Evolutionary conservation across 306 rosid species (phyloP).

Genomic region (Erythrophleum fordii): DNA sequence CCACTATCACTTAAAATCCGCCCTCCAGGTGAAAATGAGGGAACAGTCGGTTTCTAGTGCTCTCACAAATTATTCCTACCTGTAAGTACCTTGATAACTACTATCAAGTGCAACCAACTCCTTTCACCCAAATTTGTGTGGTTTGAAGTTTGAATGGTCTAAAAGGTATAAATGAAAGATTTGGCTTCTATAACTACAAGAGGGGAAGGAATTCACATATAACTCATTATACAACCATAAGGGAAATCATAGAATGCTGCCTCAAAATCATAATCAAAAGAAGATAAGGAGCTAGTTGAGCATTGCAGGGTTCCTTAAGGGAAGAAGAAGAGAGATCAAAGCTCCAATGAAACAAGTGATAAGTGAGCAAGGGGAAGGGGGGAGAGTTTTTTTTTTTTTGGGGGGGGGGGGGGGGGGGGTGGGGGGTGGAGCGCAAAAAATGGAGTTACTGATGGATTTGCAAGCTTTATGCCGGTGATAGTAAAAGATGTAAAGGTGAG

Average conservation of each 20-base stretch:
- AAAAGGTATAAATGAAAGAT: not conserved
- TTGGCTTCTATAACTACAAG: not conserved
- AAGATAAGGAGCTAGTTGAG: not conserved
- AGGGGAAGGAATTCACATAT: too few species aligned
- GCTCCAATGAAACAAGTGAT: not conserved
- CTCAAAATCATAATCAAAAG: too few species aligned
- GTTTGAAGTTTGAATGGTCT: not conserved
- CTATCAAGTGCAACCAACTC: not conserved
- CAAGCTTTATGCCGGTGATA: not conserved
- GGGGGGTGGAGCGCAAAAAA: not conserved
- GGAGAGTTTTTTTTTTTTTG: too few species aligned
- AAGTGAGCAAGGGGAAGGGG: not conserved
- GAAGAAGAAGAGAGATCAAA: not conserved
- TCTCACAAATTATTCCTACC: not conserved
- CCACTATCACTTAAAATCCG: too few species aligned
- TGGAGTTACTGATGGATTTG: not conserved
- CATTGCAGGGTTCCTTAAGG: constrained; percentile 23
- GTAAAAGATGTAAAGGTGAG: not conserved
- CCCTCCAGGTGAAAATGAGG: too few species aligned
- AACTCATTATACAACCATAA: too few species aligned
- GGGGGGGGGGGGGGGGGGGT: not conserved
- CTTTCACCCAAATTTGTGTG: not conserved
- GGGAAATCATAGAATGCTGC: too few species aligned
- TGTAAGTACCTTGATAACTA: not conserved
- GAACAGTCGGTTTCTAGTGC: not conserved